Percentiles rank a stretch among this genome's conserved stretches.
These are phyloP conservation scores for Conringia planisiliqua DNA, from an alignment of 345 rosid species.

Conservation along the genomic window DNA sequence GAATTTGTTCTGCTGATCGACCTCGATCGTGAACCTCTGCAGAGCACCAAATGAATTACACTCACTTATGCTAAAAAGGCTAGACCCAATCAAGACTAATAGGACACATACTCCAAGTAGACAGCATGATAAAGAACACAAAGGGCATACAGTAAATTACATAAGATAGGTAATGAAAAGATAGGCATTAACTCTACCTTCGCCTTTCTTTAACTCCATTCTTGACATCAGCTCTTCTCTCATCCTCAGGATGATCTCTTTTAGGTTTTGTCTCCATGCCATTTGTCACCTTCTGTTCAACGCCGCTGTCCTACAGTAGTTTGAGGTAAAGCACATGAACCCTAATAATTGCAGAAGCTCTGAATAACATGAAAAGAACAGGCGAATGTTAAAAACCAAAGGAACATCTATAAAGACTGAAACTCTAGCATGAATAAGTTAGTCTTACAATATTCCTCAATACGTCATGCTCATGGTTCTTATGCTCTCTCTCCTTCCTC, in stretches of 20 bases:
- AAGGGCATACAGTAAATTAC: background rate
- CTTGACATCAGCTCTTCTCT: slow-evolving; percentile 45
- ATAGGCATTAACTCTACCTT: slow-evolving; percentile 41
- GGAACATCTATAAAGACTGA: slow-evolving; percentile 39
- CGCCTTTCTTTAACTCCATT: slow-evolving; percentile 58
- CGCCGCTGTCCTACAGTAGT: slow-evolving; percentile 97
- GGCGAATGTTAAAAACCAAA: slow-evolving; percentile 63
- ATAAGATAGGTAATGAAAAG: background rate
- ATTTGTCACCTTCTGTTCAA: slow-evolving; percentile 43
- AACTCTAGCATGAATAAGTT: slow-evolving; percentile 67
- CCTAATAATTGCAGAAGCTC: slow-evolving; percentile 99
- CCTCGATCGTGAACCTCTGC: slow-evolving; percentile 53
- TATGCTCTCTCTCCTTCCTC: slow-evolving; percentile 63
- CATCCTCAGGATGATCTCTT: slow-evolving; percentile 42
- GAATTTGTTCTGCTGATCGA: slow-evolving; percentile 55
- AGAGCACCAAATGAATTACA: slow-evolving; percentile 26
- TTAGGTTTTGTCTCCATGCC: slow-evolving; percentile 47
- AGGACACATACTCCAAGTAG: background rate
- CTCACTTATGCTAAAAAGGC: background rate
- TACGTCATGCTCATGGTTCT: slow-evolving; percentile 50
- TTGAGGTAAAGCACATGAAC: slow-evolving; percentile 99
- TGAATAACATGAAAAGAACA: slow-evolving; percentile 83
- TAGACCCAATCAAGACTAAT: background rate
- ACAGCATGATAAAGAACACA: slow-evolving; percentile 1
- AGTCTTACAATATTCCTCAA: slow-evolving; percentile 72